These are phyloP conservation scores for Toxicodendron radicans DNA, from an alignment of 345 rosid genomes.

Conservation along the genomic window DNA sequence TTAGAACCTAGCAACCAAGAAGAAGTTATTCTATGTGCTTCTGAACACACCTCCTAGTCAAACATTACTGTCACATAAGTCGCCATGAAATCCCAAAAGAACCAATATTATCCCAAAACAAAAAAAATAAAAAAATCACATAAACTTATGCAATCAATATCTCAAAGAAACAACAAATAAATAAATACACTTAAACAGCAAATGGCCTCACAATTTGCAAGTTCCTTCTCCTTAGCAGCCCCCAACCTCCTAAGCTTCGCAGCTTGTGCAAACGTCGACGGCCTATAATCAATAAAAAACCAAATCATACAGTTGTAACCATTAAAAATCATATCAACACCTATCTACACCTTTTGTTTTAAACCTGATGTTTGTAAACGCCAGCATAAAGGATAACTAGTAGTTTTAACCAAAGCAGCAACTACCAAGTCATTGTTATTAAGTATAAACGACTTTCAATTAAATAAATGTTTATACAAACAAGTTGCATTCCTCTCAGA, in stretches of 20 bases:
- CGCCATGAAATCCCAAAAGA: too few species aligned
- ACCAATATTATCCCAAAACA: too few species aligned
- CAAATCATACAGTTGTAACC: not conserved
- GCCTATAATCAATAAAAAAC: constrained; percentile 41
- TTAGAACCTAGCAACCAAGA: not conserved
- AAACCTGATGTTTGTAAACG: not conserved
- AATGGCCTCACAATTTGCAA: constrained; percentile 56
- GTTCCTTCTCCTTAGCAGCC: constrained; percentile 88
- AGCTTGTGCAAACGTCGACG: constrained; percentile 86
- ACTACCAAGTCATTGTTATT: not conserved
- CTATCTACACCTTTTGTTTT: not conserved
- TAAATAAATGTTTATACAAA: not conserved
- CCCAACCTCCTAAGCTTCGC: constrained; percentile 72
- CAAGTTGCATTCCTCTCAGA: too few species aligned
- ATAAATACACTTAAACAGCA: not conserved
- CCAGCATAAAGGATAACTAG: not conserved
- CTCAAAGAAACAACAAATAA: not conserved
- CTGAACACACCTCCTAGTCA: not conserved
- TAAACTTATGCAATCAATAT: not conserved
- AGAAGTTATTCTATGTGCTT: not conserved
- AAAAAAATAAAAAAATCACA: not conserved
- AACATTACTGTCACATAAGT: too few species aligned
- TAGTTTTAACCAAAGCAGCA: not conserved
- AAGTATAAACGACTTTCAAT: not conserved
- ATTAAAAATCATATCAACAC: not conserved